phyloP scores from a whole-genome alignment of 2,329 filamentous ascomycete species.

The Ceratocystis destructans region DNA sequence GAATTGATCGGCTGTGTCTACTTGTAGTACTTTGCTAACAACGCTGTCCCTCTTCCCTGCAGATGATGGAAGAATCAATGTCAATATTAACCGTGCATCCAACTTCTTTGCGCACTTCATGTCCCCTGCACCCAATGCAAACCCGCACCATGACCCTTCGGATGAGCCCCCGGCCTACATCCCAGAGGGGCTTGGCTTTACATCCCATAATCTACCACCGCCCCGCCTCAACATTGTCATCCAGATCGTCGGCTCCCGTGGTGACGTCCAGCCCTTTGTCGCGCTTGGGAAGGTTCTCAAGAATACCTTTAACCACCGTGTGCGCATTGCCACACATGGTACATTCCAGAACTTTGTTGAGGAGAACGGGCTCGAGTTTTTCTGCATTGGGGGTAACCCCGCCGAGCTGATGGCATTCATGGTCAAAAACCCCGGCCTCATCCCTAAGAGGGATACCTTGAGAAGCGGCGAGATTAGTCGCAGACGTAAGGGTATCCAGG shows the following conservation, averaged over 20 bases:
- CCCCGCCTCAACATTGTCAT: conserved; percentile 56
- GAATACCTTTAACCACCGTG: conserved; percentile 52
- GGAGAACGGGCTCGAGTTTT: conserved; percentile 61
- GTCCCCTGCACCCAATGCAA: background rate
- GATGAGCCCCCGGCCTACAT: conserved; percentile 41
- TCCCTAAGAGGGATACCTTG: conserved; percentile 67
- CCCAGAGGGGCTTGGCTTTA: conserved; percentile 55
- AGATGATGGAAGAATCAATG: conserved; percentile 67
- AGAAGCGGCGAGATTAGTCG: conserved; percentile 64
- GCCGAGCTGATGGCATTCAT: conserved; percentile 74
- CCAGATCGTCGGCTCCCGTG: conserved; percentile 60
- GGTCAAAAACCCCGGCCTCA: conserved; percentile 76
- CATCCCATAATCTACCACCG: conserved; percentile 42
- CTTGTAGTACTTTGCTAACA: conserved; percentile 3
- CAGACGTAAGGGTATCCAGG: conserved; percentile 58
- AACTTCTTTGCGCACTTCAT: conserved; percentile 15
- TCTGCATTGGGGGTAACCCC: conserved; percentile 62
- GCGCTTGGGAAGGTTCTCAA: conserved; percentile 53
- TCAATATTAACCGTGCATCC: conserved; percentile 62
- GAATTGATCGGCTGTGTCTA: background rate
- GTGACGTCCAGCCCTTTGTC: conserved; percentile 64
- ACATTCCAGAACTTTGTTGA: conserved; percentile 56
- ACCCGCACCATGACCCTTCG: conserved; percentile 25
- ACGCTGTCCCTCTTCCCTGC: background rate
- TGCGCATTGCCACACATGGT: conserved; percentile 59